A percentile compares a stretch with the other conserved stretches of the same genome.
phyloP scores from a whole-genome alignment of 2,329 filamentous ascomycete species.

The Sporothrix pallida region DNA sequence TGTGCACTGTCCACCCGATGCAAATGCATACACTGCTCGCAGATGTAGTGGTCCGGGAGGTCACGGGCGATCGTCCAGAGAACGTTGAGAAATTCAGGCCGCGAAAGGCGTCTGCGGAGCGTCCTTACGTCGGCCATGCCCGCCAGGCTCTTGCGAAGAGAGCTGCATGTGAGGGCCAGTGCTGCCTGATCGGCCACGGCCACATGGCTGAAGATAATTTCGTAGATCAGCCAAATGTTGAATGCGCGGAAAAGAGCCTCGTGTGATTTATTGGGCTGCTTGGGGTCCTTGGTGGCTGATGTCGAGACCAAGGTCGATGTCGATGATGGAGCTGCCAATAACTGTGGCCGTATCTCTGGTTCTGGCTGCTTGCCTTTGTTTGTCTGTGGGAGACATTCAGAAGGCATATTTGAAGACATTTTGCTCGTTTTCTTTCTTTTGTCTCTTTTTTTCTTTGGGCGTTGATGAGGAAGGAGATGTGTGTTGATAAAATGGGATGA shows the following conservation, averaged over 20 bases:
- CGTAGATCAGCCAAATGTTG: background rate
- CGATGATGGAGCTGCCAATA: background rate
- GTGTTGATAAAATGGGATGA: too few relatives aligned
- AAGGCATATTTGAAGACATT: background rate
- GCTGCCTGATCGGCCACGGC: background rate
- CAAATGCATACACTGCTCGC: background rate
- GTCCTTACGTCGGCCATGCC: background rate
- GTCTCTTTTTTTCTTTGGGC: too few relatives aligned
- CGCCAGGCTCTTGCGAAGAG: background rate
- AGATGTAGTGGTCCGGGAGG: conserved; percentile 2
- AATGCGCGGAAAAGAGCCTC: background rate
- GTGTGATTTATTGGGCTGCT: background rate
- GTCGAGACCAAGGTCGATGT: background rate
- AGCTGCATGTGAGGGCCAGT: background rate
- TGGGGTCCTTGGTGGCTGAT: background rate
- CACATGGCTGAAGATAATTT: background rate
- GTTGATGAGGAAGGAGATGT: too few relatives aligned
- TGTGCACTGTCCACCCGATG: background rate
- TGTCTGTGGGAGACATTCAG: background rate
- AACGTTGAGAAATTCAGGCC: conserved; percentile 1
- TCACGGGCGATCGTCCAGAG: background rate
- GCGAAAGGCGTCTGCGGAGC: background rate
- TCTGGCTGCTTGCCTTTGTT: background rate
- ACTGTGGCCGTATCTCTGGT: background rate
- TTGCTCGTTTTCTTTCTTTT: background rate